phyloP scores from a whole-genome alignment of 495 filamentous ascomycete genomes.

The Penicillium salamii region DNA sequence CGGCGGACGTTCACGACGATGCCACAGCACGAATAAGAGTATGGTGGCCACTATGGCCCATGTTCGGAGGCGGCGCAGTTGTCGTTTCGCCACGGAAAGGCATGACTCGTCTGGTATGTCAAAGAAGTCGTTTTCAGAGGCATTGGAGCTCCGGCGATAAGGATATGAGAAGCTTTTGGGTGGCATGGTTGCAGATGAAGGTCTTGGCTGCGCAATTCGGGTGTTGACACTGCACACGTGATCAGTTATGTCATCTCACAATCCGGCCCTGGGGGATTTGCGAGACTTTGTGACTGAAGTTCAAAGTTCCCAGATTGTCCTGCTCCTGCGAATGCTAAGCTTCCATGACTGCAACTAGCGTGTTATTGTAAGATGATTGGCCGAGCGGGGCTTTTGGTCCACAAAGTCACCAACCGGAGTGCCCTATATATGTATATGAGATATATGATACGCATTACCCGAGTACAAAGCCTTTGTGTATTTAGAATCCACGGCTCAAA shows the following conservation, averaged over 20 bases:
- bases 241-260: constrained; percentile 4
- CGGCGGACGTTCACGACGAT: constrained; percentile 22
- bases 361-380: too few relatives aligned
- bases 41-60: constrained; percentile 33
- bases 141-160: constrained; percentile 31
- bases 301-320: too few relatives aligned
- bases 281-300: too few relatives aligned
- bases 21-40: constrained; percentile 32
- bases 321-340: too few relatives aligned
- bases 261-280: too few relatives aligned
- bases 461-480: too few relatives aligned
- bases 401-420: too few relatives aligned
- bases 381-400: too few relatives aligned
- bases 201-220: not conserved
- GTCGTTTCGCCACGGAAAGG: constrained; percentile 31
- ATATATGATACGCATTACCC: too few relatives aligned
- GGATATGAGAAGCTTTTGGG: constrained; percentile 19
- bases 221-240: not conserved
- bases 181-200: constrained; percentile 16
- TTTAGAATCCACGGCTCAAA: too few relatives aligned
- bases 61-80: constrained; percentile 37
- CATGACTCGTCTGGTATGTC: constrained; percentile 41
- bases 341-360: too few relatives aligned
- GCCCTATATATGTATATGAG: too few relatives aligned
- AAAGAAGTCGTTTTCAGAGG: constrained; percentile 45